A percentile compares a stretch with the other conserved stretches of the same genome.
Conservation (phyloP, 169 alveolate genomes). For the Plasmodium knowlesi region DNA sequence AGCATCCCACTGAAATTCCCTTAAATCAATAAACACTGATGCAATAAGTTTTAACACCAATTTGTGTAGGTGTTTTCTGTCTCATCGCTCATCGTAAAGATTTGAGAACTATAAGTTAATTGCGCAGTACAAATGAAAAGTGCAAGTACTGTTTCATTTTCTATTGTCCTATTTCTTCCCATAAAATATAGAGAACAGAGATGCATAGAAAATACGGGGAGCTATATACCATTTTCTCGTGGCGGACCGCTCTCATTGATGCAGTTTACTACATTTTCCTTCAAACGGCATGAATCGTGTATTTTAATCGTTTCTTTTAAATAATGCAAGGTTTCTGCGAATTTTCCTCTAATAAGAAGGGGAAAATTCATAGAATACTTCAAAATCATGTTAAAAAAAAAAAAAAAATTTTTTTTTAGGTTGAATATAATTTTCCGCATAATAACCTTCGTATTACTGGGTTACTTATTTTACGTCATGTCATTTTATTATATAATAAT, state of each 20-base stretch:
- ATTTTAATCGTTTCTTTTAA: neutral
- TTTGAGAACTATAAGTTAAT: neutral
- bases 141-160: neutral
- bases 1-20: neutral
- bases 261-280: neutral
- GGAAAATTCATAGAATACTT: neutral
- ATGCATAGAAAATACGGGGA: neutral
- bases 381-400: neutral
- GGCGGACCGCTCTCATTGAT: neutral
- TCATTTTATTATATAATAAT: too few relatives aligned
- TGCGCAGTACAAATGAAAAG: neutral
- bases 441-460: neutral
- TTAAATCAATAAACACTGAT: neutral
- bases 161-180: neutral
- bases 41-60: neutral
- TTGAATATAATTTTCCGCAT: neutral
- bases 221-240: neutral
- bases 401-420: too few relatives aligned
- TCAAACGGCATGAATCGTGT: neutral
- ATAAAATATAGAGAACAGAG: neutral
- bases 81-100: neutral
- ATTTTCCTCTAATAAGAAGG: too few relatives aligned
- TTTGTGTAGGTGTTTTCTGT: neutral
- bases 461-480: too few relatives aligned
- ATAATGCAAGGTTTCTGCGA: neutral